Base-by-base conservation (phyloP, 2,329 filamentous ascomycete genomes). In the Eurotiales sp. region DNA sequence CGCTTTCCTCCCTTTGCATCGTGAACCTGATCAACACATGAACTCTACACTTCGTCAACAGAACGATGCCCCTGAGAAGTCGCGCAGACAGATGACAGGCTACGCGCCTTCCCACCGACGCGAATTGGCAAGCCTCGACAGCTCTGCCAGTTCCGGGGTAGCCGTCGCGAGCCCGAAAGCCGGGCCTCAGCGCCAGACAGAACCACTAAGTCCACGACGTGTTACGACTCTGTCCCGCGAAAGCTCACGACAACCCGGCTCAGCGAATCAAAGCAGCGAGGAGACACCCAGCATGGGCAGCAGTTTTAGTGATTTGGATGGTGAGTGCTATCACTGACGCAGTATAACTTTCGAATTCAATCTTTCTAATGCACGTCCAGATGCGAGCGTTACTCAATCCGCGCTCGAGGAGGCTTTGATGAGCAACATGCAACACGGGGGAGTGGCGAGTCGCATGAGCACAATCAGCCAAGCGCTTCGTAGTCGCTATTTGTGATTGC, bases 271-370 rank as follows among this genome's bases (percentile, higher is more conserved):
- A 22, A 70, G 73, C 11, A 81, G 77, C 51, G 78, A 81, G 54
- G 78, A 78, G 11, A 79, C 77, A 8, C 79, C 79, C 3, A 82
- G 79, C 55, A 83, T 83, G 78, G 83, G 82, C 0, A 84, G 81
- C 55, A 84, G 81, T 51, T 85, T 85, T 59, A 84, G 80, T 57
- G 83, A 85, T 63, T 69, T 86, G 30, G 83, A 85, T 62, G 80
- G 81, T 79, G 67, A 8, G 22, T 42, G 4, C 1, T 12, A 17
- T 34, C n/a, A 6, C 1, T 23, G 11, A n/a, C n/a, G n/a, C n/a
- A n/a, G n/a, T n/a, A n/a, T n/a, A n/a, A n/a, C n/a, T n/a, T n/a
- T n/a, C n/a, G n/a, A n/a, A n/a, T n/a, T n/a, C n/a, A n/a, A n/a
- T 17, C 10, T 1, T 5, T 51, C 50, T 52, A 47, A 55, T 30